Conservation (phyloP, 116 monocot species). For the Thalassia testudinum region DNA sequence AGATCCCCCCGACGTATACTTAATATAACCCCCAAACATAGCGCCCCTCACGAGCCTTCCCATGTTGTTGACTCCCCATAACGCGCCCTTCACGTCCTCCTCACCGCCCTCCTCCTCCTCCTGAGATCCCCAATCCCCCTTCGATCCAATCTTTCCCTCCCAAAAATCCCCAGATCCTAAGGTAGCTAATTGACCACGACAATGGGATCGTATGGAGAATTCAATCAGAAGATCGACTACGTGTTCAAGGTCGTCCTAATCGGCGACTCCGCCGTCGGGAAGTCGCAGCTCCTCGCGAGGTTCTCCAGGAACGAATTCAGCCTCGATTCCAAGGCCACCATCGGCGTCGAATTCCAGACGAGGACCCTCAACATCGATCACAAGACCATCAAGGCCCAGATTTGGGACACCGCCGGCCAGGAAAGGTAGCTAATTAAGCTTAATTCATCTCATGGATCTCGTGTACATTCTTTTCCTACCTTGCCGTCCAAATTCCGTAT, state of each 20-base stretch:
- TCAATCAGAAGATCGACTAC: slow-evolving; percentile 76
- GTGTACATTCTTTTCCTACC: too few relatives aligned
- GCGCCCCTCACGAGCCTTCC: neutral
- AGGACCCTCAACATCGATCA: slow-evolving; percentile 47
- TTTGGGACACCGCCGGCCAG: slow-evolving; percentile 96
- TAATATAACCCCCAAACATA: neutral
- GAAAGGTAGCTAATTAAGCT: slow-evolving; percentile 28
- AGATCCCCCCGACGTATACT: too few relatives aligned
- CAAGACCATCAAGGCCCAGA: slow-evolving; percentile 86
- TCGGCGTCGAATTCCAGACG: slow-evolving; percentile 73
- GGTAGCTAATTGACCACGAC: neutral
- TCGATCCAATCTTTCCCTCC: neutral
- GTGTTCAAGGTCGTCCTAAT: slow-evolving; percentile 94
- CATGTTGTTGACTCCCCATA: neutral
- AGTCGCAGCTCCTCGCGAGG: slow-evolving; percentile 71
- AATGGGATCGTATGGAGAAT: slow-evolving; percentile 23
- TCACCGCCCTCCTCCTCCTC: too few relatives aligned
- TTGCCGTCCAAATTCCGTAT: too few relatives aligned
- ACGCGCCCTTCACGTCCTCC: neutral
- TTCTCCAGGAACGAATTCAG: slow-evolving; percentile 73
- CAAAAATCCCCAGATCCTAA: neutral
- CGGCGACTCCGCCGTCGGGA: slow-evolving; percentile 82
- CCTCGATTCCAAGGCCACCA: slow-evolving; percentile 77
- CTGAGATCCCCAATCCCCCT: neutral
- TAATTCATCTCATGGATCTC: too few relatives aligned